Conservation (phyloP, 139 green algal genomes). For the Edaphochlamys debaryana region DNA sequence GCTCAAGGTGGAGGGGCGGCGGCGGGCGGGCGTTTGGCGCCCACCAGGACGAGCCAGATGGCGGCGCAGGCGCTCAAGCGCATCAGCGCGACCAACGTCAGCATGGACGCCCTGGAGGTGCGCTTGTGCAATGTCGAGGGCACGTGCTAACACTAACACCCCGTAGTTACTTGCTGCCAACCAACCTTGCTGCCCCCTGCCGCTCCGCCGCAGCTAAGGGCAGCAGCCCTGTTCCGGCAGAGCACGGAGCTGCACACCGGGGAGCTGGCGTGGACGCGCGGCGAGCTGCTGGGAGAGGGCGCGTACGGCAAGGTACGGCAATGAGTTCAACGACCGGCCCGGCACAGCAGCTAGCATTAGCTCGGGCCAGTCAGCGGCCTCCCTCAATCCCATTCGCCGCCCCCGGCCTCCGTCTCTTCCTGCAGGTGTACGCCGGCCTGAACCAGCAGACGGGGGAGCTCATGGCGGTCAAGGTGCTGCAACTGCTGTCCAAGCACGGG, state of each 20-base stretch:
- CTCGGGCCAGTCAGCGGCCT: too few species aligned
- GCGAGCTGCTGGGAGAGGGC: conserved; percentile 88
- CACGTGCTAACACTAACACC: background rate
- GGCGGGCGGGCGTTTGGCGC: background rate
- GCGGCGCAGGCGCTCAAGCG: conserved; percentile 25
- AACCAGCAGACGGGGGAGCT: conserved; percentile 91
- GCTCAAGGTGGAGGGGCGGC: background rate
- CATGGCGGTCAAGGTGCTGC: conserved; percentile 92
- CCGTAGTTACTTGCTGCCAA: too few species aligned
- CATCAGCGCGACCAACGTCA: background rate
- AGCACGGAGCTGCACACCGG: conserved; percentile 53
- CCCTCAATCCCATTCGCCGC: too few species aligned
- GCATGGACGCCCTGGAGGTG: conserved; percentile 33
- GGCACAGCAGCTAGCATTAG: too few species aligned
- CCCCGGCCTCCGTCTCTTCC: too few species aligned
- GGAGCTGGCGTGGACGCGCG: conserved; percentile 78
- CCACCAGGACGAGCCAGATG: conserved; percentile 13
- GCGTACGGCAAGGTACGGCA: conserved; percentile 70
- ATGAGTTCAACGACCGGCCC: too few species aligned
- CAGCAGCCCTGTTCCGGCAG: conserved; percentile 42
- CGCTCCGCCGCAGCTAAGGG: background rate
- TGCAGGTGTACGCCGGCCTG: conserved; percentile 87
- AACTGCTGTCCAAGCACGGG: conserved; percentile 43
- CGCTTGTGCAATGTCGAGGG: background rate
- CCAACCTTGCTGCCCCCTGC: background rate